These are phyloP conservation scores for Xylaria palmicola DNA, from an alignment of 495 filamentous ascomycete species.

Conservation along the genomic window DNA sequence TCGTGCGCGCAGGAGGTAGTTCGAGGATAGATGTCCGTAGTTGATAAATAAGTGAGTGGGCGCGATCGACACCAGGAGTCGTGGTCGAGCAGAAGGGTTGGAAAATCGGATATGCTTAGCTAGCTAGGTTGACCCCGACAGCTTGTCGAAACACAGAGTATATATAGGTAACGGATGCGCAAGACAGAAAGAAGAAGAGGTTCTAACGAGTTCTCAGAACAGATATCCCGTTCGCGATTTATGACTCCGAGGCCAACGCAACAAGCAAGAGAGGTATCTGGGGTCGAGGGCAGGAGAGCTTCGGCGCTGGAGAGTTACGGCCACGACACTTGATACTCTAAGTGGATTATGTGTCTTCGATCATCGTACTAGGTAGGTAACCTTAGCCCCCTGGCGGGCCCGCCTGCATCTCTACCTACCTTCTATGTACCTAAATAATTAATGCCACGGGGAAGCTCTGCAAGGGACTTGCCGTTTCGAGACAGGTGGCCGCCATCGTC, in stretches of 20 bases:
- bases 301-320: slow-evolving; percentile 8
- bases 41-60: not conserved
- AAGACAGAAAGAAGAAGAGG: not conserved
- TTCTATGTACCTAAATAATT: not conserved
- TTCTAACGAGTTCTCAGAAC: slow-evolving; percentile 13
- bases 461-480: slow-evolving; percentile 8
- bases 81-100: not conserved
- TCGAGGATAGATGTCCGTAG: not conserved
- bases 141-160: not conserved
- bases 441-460: slow-evolving; percentile 13
- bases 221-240: slow-evolving; percentile 7
- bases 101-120: not conserved
- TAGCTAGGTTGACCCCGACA: not conserved
- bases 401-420: not conserved
- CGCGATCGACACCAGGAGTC: not conserved
- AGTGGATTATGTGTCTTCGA: no score
- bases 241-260: slow-evolving; percentile 1
- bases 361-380: no score
- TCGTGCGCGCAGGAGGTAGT: not conserved
- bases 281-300: no score
- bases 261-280: not conserved
- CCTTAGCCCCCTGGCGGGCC: no score
- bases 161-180: not conserved
- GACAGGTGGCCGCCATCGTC: not conserved
- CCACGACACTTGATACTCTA: slow-evolving; percentile 13